A percentile compares a stretch with the other conserved stretches of the same genome.
phyloP scores from a whole-genome alignment of 176 grass and related monocot species.

The Zea luxurians region DNA sequence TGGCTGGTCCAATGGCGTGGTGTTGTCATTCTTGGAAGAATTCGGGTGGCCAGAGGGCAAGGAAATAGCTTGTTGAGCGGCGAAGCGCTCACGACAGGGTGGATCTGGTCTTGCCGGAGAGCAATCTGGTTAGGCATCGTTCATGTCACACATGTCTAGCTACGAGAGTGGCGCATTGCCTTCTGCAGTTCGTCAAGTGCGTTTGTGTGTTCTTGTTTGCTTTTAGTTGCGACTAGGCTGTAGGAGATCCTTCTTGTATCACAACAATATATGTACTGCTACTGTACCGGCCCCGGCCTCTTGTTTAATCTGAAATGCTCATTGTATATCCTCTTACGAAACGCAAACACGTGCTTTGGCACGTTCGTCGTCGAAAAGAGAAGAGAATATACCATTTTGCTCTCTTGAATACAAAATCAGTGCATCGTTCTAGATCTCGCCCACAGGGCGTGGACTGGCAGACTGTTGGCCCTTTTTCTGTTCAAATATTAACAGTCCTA shows the following conservation, averaged over 20 bases:
- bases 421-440: no score
- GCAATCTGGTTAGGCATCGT: background rate
- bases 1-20: slow-evolving; percentile 96
- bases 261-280: background rate
- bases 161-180: background rate
- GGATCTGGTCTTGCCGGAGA: background rate
- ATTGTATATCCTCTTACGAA: no score
- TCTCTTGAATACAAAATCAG: no score
- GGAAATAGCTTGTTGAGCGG: slow-evolving; percentile 44
- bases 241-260: background rate
- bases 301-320: no score
- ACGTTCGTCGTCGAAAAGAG: no score
- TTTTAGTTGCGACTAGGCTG: background rate
- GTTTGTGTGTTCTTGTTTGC: background rate
- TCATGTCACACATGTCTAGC: no score
- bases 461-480: no score
- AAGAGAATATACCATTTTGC: no score
- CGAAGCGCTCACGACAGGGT: background rate
- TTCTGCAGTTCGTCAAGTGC: background rate
- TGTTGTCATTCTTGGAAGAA: slow-evolving; percentile 83
- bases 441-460: no score
- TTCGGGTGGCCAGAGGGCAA: slow-evolving; percentile 81
- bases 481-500: no score
- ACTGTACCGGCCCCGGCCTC: no score
- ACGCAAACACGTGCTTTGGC: no score